Evolutionary conservation across 2,329 filamentous ascomycete genomes (phyloP).

Genomic region (Berkeleyomyces rouxiae): DNA sequence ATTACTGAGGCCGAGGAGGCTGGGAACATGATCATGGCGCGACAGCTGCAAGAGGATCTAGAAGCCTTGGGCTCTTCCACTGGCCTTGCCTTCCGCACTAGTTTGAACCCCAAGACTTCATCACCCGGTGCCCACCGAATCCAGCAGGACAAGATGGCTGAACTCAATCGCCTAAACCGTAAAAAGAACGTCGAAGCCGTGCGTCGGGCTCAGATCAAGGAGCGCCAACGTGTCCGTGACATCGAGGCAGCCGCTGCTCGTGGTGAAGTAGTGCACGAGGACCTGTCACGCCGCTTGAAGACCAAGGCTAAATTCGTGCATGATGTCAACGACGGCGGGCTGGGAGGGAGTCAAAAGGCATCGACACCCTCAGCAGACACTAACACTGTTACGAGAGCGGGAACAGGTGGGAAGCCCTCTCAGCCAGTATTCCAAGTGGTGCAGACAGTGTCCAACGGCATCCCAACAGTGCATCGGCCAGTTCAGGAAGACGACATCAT

Average conservation of each 20-base stretch:
- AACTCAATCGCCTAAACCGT: conserved; percentile 72
- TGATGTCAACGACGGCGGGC: conserved; percentile 33
- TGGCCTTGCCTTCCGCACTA: conserved; percentile 51
- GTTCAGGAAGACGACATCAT: conserved; percentile 88
- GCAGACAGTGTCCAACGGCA: conserved; percentile 25
- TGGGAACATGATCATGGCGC: conserved; percentile 42
- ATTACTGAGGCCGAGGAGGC: conserved; percentile 48
- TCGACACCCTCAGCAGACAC: conserved; percentile 25
- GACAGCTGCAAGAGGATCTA: conserved; percentile 41
- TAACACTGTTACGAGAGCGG: neutral
- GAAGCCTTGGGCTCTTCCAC: conserved; percentile 50
- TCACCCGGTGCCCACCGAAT: conserved; percentile 31
- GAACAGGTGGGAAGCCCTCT: neutral
- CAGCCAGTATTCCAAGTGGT: conserved; percentile 10
- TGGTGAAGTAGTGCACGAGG: conserved; percentile 43
- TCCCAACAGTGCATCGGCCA: conserved; percentile 57
- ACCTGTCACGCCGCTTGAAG: conserved; percentile 44
- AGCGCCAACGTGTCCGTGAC: conserved; percentile 47
- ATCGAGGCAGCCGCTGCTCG: conserved; percentile 44
- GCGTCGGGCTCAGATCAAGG: conserved; percentile 75
- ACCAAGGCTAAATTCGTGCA: conserved; percentile 53
- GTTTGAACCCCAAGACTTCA: conserved; percentile 36
- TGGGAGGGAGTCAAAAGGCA: neutral
- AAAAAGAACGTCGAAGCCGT: conserved; percentile 74
- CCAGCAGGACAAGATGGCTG: conserved; percentile 68